phyloP scores from a whole-genome alignment of 257 asterid species.

The Nicotiana undulata region DNA sequence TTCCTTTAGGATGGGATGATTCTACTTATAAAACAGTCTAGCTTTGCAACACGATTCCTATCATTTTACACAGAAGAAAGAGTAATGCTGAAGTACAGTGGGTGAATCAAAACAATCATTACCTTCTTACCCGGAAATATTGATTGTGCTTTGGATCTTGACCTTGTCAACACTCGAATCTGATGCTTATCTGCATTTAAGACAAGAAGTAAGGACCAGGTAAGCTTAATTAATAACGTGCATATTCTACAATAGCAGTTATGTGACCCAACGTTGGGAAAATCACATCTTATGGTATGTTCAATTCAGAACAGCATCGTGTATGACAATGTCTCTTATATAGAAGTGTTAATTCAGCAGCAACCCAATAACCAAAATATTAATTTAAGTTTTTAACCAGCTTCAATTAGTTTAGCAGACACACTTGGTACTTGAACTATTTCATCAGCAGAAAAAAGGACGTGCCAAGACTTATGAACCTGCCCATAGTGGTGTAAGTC shows the following conservation, averaged over 20 bases:
- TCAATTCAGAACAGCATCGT: neutral
- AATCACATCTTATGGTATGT: neutral
- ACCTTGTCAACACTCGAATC: slow-evolving; percentile 77
- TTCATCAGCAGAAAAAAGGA: neutral
- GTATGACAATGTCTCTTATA: neutral
- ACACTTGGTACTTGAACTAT: neutral
- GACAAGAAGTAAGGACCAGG: neutral
- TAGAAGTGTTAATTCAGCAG: neutral
- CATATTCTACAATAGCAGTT: neutral
- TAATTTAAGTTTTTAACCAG: neutral
- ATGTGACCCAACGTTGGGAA: neutral
- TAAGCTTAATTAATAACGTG: neutral
- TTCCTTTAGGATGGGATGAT: neutral
- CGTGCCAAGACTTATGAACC: neutral
- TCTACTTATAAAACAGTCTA: neutral
- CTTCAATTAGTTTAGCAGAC: neutral
- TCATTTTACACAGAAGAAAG: neutral
- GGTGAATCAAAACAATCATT: slow-evolving; percentile 34
- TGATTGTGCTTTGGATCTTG: slow-evolving; percentile 60
- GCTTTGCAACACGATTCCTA: neutral
- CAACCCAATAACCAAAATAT: neutral
- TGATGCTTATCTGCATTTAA: slow-evolving; percentile 60
- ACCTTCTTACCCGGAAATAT: slow-evolving; percentile 98
- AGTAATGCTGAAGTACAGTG: neutral
- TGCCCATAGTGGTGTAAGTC: neutral